Conservation (phyloP, 352 stramenopile species). For the Globisporangium cystogenes region DNA sequence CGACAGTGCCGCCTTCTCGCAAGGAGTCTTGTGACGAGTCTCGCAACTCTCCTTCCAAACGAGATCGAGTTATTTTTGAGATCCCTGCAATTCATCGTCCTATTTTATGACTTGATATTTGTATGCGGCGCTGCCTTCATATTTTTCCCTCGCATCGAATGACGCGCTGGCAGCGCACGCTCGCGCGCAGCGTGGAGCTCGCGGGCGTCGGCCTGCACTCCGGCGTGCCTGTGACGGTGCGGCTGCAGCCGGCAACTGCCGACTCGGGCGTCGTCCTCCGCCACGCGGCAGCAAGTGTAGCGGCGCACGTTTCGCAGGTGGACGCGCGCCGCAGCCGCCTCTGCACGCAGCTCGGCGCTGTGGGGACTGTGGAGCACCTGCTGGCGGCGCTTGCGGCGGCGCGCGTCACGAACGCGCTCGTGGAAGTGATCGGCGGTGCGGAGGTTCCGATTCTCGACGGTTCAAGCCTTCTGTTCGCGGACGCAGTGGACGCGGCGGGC, state of each 20-base stretch:
- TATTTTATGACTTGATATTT: not conserved
- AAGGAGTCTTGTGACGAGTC: too few relatives aligned
- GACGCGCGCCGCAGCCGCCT: slow-evolving; percentile 38
- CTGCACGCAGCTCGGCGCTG: slow-evolving; percentile 43
- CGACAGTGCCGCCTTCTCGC: too few relatives aligned
- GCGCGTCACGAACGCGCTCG: slow-evolving; percentile 34
- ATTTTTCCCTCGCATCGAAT: too few relatives aligned
- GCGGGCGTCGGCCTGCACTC: slow-evolving; percentile 58
- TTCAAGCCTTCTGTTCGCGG: slow-evolving; percentile 41
- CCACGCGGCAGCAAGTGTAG: slow-evolving; percentile 10
- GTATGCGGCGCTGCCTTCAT: not conserved
- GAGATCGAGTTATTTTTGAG: too few relatives aligned
- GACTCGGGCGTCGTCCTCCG: slow-evolving; percentile 33
- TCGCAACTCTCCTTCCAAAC: too few relatives aligned
- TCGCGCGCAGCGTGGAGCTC: slow-evolving; percentile 41
- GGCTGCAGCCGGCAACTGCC: slow-evolving; percentile 23
- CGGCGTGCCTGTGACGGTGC: slow-evolving; percentile 24
- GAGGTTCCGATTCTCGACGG: slow-evolving; percentile 70
- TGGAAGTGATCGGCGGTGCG: slow-evolving; percentile 22
- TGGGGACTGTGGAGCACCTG: slow-evolving; percentile 63
- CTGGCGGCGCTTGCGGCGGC: slow-evolving; percentile 53
- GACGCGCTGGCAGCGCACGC: slow-evolving; percentile 34
- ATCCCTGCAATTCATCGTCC: too few relatives aligned
- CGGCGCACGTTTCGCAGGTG: slow-evolving; percentile 28
- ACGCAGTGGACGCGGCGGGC: slow-evolving; percentile 29